Evolutionary conservation across 106 monocot genomes (phyloP).

Genomic region (Chionographis japonica): DNA sequence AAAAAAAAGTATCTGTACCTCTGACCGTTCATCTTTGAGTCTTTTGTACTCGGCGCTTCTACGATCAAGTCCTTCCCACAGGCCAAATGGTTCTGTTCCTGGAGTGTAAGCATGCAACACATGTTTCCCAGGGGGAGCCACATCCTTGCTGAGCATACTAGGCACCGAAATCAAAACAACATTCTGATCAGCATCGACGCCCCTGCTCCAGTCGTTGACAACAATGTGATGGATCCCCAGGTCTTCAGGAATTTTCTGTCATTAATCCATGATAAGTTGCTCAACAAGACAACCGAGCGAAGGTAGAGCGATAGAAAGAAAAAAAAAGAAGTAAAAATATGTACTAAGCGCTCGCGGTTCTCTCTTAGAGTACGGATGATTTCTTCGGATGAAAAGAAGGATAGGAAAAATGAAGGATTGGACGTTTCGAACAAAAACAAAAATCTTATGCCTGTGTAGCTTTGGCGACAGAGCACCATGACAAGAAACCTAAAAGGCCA

Average conservation of each 20-base stretch:
- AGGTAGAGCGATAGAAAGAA: neutral
- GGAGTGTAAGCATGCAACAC: conserved; percentile 91
- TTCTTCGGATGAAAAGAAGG: too few species aligned
- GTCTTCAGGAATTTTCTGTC: conserved; percentile 62
- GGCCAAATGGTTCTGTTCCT: conserved; percentile 78
- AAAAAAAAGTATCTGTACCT: too few species aligned
- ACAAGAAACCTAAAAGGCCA: too few species aligned
- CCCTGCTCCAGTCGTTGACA: conserved; percentile 84
- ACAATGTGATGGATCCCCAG: conserved; percentile 93
- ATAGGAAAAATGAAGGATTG: too few species aligned
- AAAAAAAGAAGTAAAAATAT: neutral
- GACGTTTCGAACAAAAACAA: neutral
- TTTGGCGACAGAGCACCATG: too few species aligned
- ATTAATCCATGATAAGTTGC: neutral
- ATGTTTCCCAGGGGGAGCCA: conserved; percentile 92
- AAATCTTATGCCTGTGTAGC: neutral
- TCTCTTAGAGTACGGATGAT: too few species aligned
- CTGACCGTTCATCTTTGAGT: conserved; percentile 84
- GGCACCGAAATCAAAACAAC: conserved; percentile 89
- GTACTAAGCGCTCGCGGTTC: too few species aligned
- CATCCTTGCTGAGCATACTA: conserved; percentile 62
- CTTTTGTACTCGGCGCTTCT: conserved; percentile 62
- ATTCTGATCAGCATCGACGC: conserved; percentile 93
- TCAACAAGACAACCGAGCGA: neutral
- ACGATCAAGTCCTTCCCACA: conserved; percentile 91